Conservation (phyloP, 176 grass and related monocot species). For the Tillandsia fasciculata region DNA sequence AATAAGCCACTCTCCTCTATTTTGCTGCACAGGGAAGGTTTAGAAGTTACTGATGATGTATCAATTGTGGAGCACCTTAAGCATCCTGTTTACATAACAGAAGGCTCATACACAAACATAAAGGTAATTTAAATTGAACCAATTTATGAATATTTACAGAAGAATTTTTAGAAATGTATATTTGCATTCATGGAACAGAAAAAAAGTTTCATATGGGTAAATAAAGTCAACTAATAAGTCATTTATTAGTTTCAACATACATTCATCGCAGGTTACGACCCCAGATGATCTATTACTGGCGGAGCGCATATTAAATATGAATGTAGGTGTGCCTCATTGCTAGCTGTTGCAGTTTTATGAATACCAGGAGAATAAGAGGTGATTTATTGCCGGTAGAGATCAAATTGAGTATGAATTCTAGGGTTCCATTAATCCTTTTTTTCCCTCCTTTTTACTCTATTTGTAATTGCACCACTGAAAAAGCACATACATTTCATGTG, state of each 20-base stretch:
- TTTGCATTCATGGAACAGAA: background rate
- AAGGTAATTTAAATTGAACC: constrained; percentile 45
- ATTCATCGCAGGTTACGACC: constrained; percentile 68
- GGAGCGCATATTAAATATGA: constrained; percentile 67
- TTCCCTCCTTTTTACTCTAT: background rate
- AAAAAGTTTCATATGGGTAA: background rate
- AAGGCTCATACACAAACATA: constrained; percentile 95
- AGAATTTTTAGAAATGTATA: background rate
- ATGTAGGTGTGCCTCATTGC: background rate
- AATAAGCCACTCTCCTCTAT: background rate
- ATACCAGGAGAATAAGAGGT: background rate
- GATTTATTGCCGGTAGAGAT: background rate
- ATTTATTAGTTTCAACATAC: background rate
- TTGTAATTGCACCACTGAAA: background rate
- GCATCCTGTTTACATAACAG: constrained; percentile 81
- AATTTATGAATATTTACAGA: background rate
- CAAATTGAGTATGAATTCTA: background rate
- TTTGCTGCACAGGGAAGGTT: constrained; percentile 35
- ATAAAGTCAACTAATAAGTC: too few species aligned
- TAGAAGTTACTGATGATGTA: constrained; percentile 95
- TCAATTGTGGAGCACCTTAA: constrained; percentile 93
- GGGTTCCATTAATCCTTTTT: background rate
- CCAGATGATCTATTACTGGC: constrained; percentile 88
- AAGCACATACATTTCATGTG: background rate
- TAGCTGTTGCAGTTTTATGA: background rate